Evolutionary conservation across 2,329 filamentous ascomycete species (phyloP).

Genomic region (Colletotrichum echinochloae): DNA sequence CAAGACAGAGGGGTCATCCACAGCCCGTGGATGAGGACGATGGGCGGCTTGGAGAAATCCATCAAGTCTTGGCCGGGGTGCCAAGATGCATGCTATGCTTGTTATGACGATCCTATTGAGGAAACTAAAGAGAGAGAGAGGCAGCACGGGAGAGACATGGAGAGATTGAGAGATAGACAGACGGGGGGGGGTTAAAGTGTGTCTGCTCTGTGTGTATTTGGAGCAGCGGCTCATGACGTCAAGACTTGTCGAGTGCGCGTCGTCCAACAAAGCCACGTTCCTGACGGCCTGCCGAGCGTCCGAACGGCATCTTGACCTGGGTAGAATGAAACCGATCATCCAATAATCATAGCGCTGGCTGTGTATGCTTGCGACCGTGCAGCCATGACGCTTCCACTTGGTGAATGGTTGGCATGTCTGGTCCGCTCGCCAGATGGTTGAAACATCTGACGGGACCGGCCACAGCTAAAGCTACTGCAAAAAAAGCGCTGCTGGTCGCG

Average conservation of each 20-base stretch:
- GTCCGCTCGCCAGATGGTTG: neutral
- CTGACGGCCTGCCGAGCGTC: neutral
- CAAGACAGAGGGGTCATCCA: slow-evolving; percentile 45
- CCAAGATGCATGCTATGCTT: slow-evolving; percentile 2
- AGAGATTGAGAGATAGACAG: neutral
- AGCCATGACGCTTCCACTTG: neutral
- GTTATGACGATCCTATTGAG: neutral
- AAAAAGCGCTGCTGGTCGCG: neutral
- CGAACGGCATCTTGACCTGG: neutral
- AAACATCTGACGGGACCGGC: too few relatives aligned
- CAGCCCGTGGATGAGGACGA: slow-evolving; percentile 44
- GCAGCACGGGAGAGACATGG: too few relatives aligned
- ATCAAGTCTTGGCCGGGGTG: slow-evolving; percentile 6
- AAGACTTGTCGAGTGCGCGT: slow-evolving; percentile 4
- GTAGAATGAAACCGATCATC: neutral
- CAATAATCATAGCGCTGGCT: too few relatives aligned
- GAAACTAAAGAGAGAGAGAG: neutral
- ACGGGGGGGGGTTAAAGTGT: neutral
- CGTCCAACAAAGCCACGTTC: neutral
- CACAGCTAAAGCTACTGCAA: neutral
- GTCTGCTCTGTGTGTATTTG: neutral
- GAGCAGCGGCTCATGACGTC: slow-evolving; percentile 13
- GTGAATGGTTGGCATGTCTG: too few relatives aligned
- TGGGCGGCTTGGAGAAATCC: slow-evolving; percentile 32
- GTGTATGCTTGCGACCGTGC: neutral